Evolutionary conservation across 768 basidiomycete genomes (phyloP).

Genomic region (Phallus indusiatus): DNA sequence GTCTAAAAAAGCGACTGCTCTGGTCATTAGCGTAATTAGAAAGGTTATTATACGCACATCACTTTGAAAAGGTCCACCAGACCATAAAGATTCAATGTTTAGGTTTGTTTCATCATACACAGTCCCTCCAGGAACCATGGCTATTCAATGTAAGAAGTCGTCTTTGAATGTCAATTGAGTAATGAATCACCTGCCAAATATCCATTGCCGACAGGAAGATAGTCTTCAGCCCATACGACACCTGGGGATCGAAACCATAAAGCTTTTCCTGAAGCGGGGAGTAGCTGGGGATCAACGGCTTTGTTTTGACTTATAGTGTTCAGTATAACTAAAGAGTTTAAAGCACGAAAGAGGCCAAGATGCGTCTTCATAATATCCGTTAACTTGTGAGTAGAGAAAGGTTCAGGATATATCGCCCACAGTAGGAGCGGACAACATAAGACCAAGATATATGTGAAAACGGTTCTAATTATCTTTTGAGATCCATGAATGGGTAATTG

Average conservation of each 20-base stretch:
- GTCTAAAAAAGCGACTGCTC: conserved; percentile 24
- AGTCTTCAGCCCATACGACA: conserved; percentile 44
- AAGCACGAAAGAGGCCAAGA: not conserved
- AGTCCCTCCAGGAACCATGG: conserved; percentile 57
- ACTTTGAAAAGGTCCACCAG: conserved; percentile 62
- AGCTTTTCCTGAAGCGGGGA: conserved; percentile 65
- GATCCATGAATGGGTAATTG: not conserved
- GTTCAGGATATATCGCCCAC: not conserved
- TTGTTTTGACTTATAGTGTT: not conserved
- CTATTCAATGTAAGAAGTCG: conserved; percentile 24
- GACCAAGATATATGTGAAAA: not conserved
- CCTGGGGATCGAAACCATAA: conserved; percentile 58
- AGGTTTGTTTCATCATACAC: conserved; percentile 51
- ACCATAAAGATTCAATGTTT: conserved; percentile 72
- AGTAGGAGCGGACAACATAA: not conserved
- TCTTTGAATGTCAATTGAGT: not conserved
- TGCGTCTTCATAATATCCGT: not conserved
- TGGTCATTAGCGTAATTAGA: not conserved
- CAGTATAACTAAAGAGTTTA: not conserved
- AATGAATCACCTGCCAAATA: conserved; percentile 28
- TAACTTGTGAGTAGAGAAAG: not conserved
- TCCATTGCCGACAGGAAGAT: conserved; percentile 67
- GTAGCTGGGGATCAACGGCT: conserved; percentile 28
- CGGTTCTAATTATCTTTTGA: not conserved
- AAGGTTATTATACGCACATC: conserved; percentile 31